Evolutionary conservation across 176 grass and related monocot genomes (phyloP).

Genomic region (Oryza officinalis): DNA sequence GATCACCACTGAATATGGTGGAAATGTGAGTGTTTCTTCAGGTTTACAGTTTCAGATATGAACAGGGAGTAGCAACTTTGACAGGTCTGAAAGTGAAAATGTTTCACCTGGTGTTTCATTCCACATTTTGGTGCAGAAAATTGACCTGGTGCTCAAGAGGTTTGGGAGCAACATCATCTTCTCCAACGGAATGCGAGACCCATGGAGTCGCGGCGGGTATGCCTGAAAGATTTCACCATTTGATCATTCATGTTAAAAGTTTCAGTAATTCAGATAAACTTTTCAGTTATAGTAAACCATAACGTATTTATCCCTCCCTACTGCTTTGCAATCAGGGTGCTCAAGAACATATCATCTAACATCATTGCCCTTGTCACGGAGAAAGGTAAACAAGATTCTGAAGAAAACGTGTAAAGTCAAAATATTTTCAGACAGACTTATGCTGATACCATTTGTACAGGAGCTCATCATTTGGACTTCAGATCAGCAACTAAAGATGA

Average conservation of each 20-base stretch:
- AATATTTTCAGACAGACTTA: conserved; percentile 25
- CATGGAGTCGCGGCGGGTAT: conserved; percentile 95
- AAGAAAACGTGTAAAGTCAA: neutral
- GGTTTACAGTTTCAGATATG: neutral
- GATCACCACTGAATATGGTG: conserved; percentile 97
- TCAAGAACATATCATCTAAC: conserved; percentile 90
- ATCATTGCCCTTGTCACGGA: conserved; percentile 85
- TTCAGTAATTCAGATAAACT: conserved; percentile 9
- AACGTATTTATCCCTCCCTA: neutral
- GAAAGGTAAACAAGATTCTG: conserved; percentile 54
- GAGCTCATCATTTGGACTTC: conserved; percentile 88
- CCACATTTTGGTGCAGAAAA: conserved; percentile 50
- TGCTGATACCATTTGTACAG: conserved; percentile 36
- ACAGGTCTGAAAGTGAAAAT: conserved; percentile 1
- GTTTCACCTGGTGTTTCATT: conserved; percentile 16
- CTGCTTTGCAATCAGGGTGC: conserved; percentile 57
- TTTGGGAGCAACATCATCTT: conserved; percentile 97
- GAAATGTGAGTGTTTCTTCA: conserved; percentile 54
- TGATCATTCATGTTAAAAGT: conserved; percentile 11
- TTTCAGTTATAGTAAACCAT: neutral
- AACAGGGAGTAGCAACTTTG: neutral
- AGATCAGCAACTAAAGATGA: conserved; percentile 74
- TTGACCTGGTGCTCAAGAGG: conserved; percentile 75
- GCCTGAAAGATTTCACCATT: neutral
- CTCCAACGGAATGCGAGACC: conserved; percentile 94